These are phyloP conservation scores for Allium sativum DNA, from an alignment of 106 monocot genomes.

Conservation along the genomic window DNA sequence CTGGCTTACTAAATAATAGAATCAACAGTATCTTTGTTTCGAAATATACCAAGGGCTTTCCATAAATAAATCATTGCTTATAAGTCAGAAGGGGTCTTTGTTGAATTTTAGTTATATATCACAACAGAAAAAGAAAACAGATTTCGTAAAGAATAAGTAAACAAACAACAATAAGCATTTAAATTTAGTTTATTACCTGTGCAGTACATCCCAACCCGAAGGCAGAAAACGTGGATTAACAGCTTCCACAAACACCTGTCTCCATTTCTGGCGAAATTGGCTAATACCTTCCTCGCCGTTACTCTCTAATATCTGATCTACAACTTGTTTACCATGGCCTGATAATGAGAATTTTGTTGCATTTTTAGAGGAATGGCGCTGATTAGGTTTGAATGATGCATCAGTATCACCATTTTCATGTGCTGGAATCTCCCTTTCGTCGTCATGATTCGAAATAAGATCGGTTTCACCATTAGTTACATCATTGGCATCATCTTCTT, in stretches of 20 bases:
- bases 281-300: constrained; percentile 69
- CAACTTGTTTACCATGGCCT: constrained; percentile 92
- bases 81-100: too few relatives aligned
- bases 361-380: constrained; percentile 17
- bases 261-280: constrained; percentile 88
- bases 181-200: constrained; percentile 42
- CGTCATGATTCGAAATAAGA: constrained; percentile 6
- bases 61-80: too few relatives aligned
- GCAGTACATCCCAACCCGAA: constrained; percentile 84
- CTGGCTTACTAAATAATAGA: too few relatives aligned
- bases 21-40: too few relatives aligned
- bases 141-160: neutral
- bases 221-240: constrained; percentile 77
- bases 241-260: constrained; percentile 83
- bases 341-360: constrained; percentile 60
- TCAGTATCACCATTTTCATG: constrained; percentile 4
- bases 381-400: constrained; percentile 3
- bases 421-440: constrained; percentile 7
- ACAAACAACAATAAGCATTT: neutral
- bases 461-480: constrained; percentile 6
- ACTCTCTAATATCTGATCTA: constrained; percentile 47
- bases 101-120: too few relatives aligned
- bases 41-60: too few relatives aligned
- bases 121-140: neutral
- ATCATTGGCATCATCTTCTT: constrained; percentile 7